Evolutionary conservation across 768 basidiomycete species (phyloP).

Genomic region (Russula virescens): DNA sequence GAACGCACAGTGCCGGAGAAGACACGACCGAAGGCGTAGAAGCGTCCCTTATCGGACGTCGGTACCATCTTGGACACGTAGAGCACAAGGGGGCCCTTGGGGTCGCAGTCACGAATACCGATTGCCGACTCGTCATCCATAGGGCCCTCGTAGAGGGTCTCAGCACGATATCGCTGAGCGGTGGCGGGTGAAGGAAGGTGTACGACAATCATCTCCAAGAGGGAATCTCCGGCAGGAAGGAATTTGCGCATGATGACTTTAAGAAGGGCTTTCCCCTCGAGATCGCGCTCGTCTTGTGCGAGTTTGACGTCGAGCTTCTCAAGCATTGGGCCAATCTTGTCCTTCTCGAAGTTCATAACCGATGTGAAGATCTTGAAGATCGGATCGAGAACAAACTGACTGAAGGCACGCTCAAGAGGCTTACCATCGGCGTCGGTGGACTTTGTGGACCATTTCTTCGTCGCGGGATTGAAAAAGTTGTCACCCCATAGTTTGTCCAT

Average conservation of each 20-base stretch:
- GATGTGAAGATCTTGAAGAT: slow-evolving; percentile 98
- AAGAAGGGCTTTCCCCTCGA: slow-evolving; percentile 92
- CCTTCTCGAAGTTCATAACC: slow-evolving; percentile 99
- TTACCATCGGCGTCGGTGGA: slow-evolving; percentile 72
- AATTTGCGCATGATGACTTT: slow-evolving; percentile 99
- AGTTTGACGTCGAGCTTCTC: slow-evolving; percentile 97
- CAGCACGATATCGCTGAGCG: slow-evolving; percentile 97
- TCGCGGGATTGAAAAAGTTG: slow-evolving; percentile 97
- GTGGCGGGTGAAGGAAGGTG: slow-evolving; percentile 96
- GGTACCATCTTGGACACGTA: slow-evolving; percentile 99
- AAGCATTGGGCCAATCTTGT: slow-evolving; percentile 71
- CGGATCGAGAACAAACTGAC: slow-evolving; percentile 96
- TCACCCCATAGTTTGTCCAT: slow-evolving; percentile 98
- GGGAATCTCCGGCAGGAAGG: slow-evolving; percentile 96
- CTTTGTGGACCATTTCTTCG: slow-evolving; percentile 93
- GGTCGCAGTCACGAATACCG: slow-evolving; percentile 96
- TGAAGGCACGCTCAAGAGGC: slow-evolving; percentile 96
- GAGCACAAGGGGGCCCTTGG: slow-evolving; percentile 91
- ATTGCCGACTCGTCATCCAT: slow-evolving; percentile 99
- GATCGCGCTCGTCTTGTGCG: slow-evolving; percentile 79
- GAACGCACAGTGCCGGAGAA: slow-evolving; percentile 97
- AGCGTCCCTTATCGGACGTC: slow-evolving; percentile 98
- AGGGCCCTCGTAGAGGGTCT: slow-evolving; percentile 99
- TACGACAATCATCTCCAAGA: slow-evolving; percentile 99
- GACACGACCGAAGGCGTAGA: slow-evolving; percentile 99